A percentile compares a stretch with the other conserved stretches of the same genome.
Conservation (phyloP, 2,329 filamentous ascomycete species). For the Penicillium hesseltinei region DNA sequence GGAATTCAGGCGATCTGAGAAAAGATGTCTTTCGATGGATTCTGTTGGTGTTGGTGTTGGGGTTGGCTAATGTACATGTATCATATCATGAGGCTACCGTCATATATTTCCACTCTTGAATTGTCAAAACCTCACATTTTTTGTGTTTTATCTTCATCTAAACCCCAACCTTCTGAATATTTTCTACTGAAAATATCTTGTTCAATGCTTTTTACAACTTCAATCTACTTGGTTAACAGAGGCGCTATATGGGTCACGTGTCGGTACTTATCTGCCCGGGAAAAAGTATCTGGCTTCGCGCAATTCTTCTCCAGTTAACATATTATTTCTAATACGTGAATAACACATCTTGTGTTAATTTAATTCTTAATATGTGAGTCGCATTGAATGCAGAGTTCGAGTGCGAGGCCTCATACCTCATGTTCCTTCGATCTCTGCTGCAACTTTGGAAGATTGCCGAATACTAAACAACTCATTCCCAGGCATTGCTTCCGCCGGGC, state of each 20-base stretch:
- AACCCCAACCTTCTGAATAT: not conserved
- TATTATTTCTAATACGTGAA: not conserved
- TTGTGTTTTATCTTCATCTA: not conserved
- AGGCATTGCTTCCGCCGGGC: slow-evolving; percentile 61
- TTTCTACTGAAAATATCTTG: not conserved
- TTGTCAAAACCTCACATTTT: not conserved
- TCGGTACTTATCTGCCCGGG: not conserved
- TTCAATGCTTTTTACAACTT: too few species aligned
- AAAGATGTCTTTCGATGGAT: not conserved
- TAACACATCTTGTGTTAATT: not conserved
- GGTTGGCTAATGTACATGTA: slow-evolving; percentile 1
- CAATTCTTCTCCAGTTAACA: not conserved
- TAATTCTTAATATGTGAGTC: slow-evolving; percentile 1
- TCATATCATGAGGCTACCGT: not conserved
- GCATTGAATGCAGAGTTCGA: not conserved
- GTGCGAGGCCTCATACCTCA: not conserved
- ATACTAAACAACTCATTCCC: slow-evolving; percentile 6
- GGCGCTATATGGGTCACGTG: not conserved
- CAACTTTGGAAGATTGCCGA: not conserved
- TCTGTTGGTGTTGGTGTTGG: not conserved
- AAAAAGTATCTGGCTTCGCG: slow-evolving; percentile 3
- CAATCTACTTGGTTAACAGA: not conserved
- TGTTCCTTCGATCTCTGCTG: not conserved
- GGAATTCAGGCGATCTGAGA: not conserved
- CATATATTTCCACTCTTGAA: slow-evolving; percentile 3